Base-by-base conservation (phyloP, 139 green algal species). In the Chlamydomonas incerta region DNA sequence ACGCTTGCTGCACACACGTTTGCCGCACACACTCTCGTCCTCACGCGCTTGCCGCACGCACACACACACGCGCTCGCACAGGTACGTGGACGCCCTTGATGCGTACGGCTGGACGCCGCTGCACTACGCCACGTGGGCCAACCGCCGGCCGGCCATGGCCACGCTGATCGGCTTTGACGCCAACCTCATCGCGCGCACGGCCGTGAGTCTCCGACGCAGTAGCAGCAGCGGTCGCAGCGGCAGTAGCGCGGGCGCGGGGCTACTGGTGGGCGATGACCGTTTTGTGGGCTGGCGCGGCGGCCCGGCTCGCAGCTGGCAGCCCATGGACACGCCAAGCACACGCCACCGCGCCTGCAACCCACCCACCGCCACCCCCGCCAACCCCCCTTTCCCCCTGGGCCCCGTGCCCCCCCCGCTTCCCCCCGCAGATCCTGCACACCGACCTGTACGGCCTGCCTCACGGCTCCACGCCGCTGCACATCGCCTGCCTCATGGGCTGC, bases 381-480 rank as follows among this genome's bases (percentile, higher is more conserved):
- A n/a, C n/a, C n/a, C n/a, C n/a, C n/a, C n/a, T n/a, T n/a, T n/a
- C n/a, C n/a, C n/a, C n/a, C n/a, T n/a, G n/a, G n/a, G n/a, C n/a
- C n/a, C n/a, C n/a, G n/a, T n/a, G n/a, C n/a, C n/a, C n/a, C n/a
- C n/a, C n/a, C n/a, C n/a, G n/a, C n/a, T n/a, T n/a, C n/a, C n/a
- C n/a, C n/a, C 34, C 28, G 0, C 72, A 70, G 55, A 24, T 62
- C 26, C 46, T 81, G 41, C 66, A 88, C 75, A 26, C 2, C 47
- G 74, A 75, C 20, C 80, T 67, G 20, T 47, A 28, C 80, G 80
- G 57, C n/a, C 50, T 88, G 69, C 87, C 87, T 0, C 13, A 76
- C 2, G 87, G 87, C 58, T 24, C 79, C 34, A 87, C 82, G 23
- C n/a, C 87, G n/a, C 76, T 91, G 9, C 87, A 91, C 77, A 69